phyloP scores from a whole-genome alignment of 176 grass and related monocot genomes.

The Aegilops bicornis region DNA sequence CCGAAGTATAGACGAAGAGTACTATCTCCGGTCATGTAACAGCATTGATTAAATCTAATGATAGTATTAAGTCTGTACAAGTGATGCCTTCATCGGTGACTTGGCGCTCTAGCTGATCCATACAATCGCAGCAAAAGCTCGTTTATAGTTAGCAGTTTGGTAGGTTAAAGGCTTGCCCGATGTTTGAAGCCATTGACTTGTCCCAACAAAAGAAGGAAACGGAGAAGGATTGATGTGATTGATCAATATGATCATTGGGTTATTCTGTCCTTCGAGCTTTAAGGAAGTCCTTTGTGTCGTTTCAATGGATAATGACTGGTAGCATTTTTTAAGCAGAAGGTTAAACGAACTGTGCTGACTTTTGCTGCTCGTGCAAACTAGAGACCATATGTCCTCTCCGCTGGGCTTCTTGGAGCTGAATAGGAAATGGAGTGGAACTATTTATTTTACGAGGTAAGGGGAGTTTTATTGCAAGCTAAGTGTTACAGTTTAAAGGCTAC shows the following conservation, averaged over 20 bases:
- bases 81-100: constrained; percentile 24
- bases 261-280: no score
- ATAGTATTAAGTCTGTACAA: not conserved
- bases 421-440: not conserved
- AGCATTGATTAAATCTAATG: constrained; percentile 16
- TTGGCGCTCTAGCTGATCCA: constrained; percentile 14
- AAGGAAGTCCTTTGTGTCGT: not conserved
- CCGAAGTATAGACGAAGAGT: not conserved
- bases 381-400: not conserved
- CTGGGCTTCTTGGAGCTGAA: not conserved
- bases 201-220: no score
- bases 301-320: constrained; percentile 10
- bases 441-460: no score
- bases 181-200: no score
- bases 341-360: constrained; percentile 44
- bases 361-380: constrained; percentile 18
- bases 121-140: constrained; percentile 1
- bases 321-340: constrained; percentile 13
- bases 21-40: constrained; percentile 19
- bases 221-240: no score
- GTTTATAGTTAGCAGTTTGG: no score
- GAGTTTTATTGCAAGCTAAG: no score
- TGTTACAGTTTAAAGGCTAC: no score
- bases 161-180: no score
- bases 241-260: no score